Percentiles rank a stretch among this genome's conserved stretches.
Conservation (phyloP, 805 yeast species). For the Schwanniomyces polymorphus region DNA sequence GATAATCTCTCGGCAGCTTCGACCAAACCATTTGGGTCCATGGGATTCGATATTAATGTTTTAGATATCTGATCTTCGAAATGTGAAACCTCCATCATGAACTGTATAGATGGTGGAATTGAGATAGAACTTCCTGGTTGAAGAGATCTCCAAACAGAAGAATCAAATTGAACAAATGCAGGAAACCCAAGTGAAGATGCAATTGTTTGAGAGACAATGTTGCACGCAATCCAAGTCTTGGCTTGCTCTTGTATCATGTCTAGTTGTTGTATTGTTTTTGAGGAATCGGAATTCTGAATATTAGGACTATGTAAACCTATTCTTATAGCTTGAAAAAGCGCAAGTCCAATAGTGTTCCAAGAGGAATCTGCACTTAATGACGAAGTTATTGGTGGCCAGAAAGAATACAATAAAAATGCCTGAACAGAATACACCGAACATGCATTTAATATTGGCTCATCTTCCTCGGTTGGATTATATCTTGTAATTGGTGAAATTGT, state of each 20-base stretch:
- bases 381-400: conserved; percentile 96
- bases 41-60: conserved; percentile 68
- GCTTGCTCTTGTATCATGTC: conserved; percentile 70
- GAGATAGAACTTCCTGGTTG: conserved; percentile 44
- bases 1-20: conserved; percentile 74
- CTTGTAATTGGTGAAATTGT: conserved; percentile 89
- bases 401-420: conserved; percentile 82
- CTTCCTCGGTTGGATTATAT: conserved; percentile 74
- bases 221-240: conserved; percentile 92
- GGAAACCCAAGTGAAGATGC: conserved; percentile 96
- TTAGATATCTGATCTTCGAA: conserved; percentile 84
- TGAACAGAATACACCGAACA: conserved; percentile 94
- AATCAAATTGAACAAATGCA: conserved; percentile 83
- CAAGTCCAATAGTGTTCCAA: conserved; percentile 93
- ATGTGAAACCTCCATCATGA: conserved; percentile 79
- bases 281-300: conserved; percentile 28
- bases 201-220: conserved; percentile 83
- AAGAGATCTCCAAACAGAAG: conserved; percentile 57
- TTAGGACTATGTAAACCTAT: conserved; percentile 81
- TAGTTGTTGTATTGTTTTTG: conserved; percentile 32
- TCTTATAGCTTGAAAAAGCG: conserved; percentile 87
- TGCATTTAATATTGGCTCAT: conserved; percentile 81
- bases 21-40: conserved; percentile 64
- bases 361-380: conserved; percentile 93
- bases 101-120: conserved; percentile 62